Percentiles rank a stretch among this genome's conserved stretches.
phyloP scores from a whole-genome alignment of 139 green algal genomes.

The Chlorella ohadii region DNA sequence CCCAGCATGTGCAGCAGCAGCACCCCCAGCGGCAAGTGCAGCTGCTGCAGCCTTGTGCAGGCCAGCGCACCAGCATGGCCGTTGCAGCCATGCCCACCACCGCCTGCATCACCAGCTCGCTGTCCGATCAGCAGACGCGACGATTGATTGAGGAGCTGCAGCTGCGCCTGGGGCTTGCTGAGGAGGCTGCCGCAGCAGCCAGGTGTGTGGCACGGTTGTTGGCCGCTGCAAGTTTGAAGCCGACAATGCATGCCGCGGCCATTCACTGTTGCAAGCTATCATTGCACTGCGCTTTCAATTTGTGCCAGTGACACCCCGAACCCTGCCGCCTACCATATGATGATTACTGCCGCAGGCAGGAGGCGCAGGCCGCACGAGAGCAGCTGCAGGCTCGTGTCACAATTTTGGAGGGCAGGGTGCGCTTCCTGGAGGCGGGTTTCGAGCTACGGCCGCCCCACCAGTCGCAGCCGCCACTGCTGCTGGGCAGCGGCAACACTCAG shows the following conservation, averaged over 20 bases:
- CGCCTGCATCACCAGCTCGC: background rate
- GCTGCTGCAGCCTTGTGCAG: background rate
- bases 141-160: conserved; percentile 21
- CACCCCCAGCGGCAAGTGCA: background rate
- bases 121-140: background rate
- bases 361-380: conserved; percentile 6
- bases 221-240: too few relatives aligned
- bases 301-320: too few relatives aligned
- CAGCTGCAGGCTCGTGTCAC: conserved; percentile 27
- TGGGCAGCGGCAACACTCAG: background rate
- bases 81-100: background rate
- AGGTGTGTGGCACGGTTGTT: background rate
- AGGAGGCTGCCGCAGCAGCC: conserved; percentile 23
- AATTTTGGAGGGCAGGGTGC: conserved; percentile 27
- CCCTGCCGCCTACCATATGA: background rate
- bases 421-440: conserved; percentile 28
- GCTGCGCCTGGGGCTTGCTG: background rate
- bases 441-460: background rate
- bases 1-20: too few relatives aligned
- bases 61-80: background rate
- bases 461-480: conserved; percentile 13
- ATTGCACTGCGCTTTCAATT: too few relatives aligned
- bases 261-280: too few relatives aligned
- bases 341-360: conserved; percentile 20
- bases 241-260: too few relatives aligned